Base-by-base conservation (phyloP, 306 rosid species). In the Potentilla sterilis region DNA sequence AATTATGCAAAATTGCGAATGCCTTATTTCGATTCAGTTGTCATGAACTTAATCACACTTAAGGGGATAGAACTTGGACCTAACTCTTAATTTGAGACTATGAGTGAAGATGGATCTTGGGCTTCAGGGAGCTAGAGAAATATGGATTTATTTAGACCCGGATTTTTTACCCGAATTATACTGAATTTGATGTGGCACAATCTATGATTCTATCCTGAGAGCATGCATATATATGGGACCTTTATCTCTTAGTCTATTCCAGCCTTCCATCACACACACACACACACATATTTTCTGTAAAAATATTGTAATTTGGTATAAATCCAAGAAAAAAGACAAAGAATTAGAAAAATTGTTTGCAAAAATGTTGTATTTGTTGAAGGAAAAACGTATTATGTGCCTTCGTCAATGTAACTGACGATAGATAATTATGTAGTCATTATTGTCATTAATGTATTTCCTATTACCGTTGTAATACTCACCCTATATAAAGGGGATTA, bases 221-320 rank as follows among this genome's bases (percentile, higher is more conserved):
- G 28, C 28, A 28, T 28, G 28, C 28, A 28, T 28, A 37, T 40
- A 14, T 34, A n/a, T 64, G 47, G 71, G 78, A 75, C 78, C 42
- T 38, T 34, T 14, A 28, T 28, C 28, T 28, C 28, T 28, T 54
- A 54, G 61, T 54, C 32, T 54, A 8, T 54, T 24, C 48, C 48
- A 44, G 48, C 64, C 28, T 28, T 28, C 28, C 28, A 28, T 28
- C 28, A 34, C 49, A 55, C 43, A 18, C 69, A 59, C 47, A 44
- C 18, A 37, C 43, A 18, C 69, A 59, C 47, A 44, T 11, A 37
- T 57, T 40, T 44, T 28, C 28, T 28, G 28, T 28, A 49, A 2
- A 41, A 2, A 21, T 21, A 49, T 43, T n/a, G 54, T 46, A 70
- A 48, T 14, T 48, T 62, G 16, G 63, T 38, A 38, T 37, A 61